These are phyloP conservation scores for Phanerochaete carnosa DNA, from an alignment of 768 basidiomycete genomes.

Conservation along the genomic window DNA sequence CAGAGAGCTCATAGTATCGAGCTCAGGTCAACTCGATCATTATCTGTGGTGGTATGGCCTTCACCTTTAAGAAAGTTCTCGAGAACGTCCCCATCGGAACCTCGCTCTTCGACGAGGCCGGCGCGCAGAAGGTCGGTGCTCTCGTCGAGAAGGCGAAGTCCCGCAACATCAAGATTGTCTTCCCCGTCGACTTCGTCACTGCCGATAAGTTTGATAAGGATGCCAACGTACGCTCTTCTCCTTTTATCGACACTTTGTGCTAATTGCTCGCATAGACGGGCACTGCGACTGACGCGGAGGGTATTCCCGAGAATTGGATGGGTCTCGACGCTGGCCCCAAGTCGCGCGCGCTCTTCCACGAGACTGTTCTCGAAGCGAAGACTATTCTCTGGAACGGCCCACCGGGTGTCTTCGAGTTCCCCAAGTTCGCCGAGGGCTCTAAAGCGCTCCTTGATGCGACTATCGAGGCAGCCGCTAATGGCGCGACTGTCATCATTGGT, in stretches of 20 bases:
- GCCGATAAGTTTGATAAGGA: conserved; percentile 96
- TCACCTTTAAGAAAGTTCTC: conserved; percentile 97
- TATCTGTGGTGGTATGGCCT: conserved; percentile 98
- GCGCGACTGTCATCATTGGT: conserved; percentile 91
- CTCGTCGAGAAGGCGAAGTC: conserved; percentile 90
- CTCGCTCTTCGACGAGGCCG: conserved; percentile 89
- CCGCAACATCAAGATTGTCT: conserved; percentile 90
- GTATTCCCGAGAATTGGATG: conserved; percentile 93
- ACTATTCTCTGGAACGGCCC: conserved; percentile 99
- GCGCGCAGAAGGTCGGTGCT: conserved; percentile 77
- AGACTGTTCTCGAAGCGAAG: conserved; percentile 83
- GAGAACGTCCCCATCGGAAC: conserved; percentile 80
- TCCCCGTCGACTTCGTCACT: conserved; percentile 92
- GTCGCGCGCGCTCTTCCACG: conserved; percentile 74
- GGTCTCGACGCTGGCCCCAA: conserved; percentile 91
- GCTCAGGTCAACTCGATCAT: conserved; percentile 88
- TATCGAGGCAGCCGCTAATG: conserved; percentile 81
- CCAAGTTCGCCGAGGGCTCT: conserved; percentile 85
- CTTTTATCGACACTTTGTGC: not conserved
- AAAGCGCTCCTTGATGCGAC: conserved; percentile 79
- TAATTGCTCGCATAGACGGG: conserved; percentile 49
- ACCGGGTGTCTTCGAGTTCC: conserved; percentile 97
- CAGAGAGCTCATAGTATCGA: conserved; percentile 2
- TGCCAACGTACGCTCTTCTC: conserved; percentile 56
- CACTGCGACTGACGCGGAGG: conserved; percentile 72